Evolutionary conservation across 2,329 filamentous ascomycete species (phyloP).

Genomic region (Claviceps pazoutovae): DNA sequence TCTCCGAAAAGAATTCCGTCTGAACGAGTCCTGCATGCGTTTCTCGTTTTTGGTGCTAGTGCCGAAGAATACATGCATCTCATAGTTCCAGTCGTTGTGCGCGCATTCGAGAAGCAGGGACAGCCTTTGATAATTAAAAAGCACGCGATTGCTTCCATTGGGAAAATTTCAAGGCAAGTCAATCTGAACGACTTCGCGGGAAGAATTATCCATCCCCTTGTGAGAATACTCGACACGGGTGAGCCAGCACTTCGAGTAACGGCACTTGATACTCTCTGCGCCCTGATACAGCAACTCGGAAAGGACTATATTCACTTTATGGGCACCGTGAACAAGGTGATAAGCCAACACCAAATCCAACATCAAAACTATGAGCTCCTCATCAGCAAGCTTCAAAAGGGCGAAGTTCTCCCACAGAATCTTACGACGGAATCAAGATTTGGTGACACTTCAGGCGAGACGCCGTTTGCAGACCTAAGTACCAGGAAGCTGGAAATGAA

Average conservation of each 20-base stretch:
- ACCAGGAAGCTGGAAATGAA: constrained; percentile 96
- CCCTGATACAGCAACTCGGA: constrained; percentile 88
- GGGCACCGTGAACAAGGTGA: constrained; percentile 77
- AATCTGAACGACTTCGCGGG: constrained; percentile 96
- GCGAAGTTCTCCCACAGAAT: constrained; percentile 88
- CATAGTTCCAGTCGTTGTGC: constrained; percentile 89
- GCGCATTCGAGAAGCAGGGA: constrained; percentile 79
- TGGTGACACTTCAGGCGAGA: constrained; percentile 63
- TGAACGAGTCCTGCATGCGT: constrained; percentile 83
- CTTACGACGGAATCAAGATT: constrained; percentile 77
- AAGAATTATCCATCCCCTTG: constrained; percentile 88
- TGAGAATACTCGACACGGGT: constrained; percentile 60
- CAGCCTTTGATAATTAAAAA: constrained; percentile 70
- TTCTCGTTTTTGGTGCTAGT: constrained; percentile 89
- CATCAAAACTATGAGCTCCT: constrained; percentile 88
- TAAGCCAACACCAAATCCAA: constrained; percentile 66
- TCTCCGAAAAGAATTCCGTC: constrained; percentile 66
- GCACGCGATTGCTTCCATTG: constrained; percentile 85
- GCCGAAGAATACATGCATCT: constrained; percentile 98
- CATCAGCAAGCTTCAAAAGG: constrained; percentile 84
- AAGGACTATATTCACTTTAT: constrained; percentile 93
- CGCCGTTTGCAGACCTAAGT: constrained; percentile 66
- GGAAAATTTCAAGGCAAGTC: constrained; percentile 86
- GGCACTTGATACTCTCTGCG: constrained; percentile 86
- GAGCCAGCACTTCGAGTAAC: constrained; percentile 64